These are phyloP conservation scores for Sclerotinia sclerotiorum DNA, from an alignment of 2,329 filamentous ascomycete genomes.

Conservation along the genomic window DNA sequence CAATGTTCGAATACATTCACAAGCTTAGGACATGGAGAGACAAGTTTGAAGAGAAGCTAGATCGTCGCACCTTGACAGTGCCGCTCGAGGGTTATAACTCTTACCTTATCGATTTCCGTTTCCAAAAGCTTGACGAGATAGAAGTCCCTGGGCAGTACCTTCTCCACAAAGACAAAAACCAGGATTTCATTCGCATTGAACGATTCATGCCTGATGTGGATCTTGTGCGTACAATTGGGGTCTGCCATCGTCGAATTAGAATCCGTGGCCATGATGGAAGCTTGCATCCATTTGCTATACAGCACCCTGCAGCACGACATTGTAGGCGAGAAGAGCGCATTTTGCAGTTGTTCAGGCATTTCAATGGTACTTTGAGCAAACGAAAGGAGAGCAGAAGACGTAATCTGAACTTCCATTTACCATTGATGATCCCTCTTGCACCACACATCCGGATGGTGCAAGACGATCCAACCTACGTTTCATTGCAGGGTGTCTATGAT, in stretches of 20 bases:
- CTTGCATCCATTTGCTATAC: conserved; percentile 93
- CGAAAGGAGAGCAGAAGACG: conserved; percentile 93
- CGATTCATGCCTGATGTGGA: conserved; percentile 95
- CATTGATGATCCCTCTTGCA: conserved; percentile 91
- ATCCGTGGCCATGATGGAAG: conserved; percentile 98
- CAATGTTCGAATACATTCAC: conserved; percentile 98
- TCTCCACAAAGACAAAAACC: conserved; percentile 97
- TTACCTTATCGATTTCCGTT: conserved; percentile 92
- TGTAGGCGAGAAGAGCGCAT: conserved; percentile 94
- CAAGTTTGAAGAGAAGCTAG: conserved; percentile 96
- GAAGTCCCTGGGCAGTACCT: conserved; percentile 97
- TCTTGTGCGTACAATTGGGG: conserved; percentile 83
- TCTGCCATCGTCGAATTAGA: conserved; percentile 88
- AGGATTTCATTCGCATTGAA: conserved; percentile 96
- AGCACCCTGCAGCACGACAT: conserved; percentile 89
- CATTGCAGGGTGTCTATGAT: conserved; percentile 91
- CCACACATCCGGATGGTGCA: conserved; percentile 94
- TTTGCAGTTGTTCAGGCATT: conserved; percentile 92
- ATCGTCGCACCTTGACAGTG: conserved; percentile 58
- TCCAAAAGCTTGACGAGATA: conserved; percentile 97
- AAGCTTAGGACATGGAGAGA: conserved; percentile 95
- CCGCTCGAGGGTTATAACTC: conserved; percentile 80
- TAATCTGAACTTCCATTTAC: conserved; percentile 94
- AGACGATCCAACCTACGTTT: conserved; percentile 92
- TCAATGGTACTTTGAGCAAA: conserved; percentile 88